A percentile compares a stretch with the other conserved stretches of the same genome.
These are phyloP conservation scores for Thymus mandschuricus DNA, from an alignment of 257 asterid species.

Conservation along the genomic window DNA sequence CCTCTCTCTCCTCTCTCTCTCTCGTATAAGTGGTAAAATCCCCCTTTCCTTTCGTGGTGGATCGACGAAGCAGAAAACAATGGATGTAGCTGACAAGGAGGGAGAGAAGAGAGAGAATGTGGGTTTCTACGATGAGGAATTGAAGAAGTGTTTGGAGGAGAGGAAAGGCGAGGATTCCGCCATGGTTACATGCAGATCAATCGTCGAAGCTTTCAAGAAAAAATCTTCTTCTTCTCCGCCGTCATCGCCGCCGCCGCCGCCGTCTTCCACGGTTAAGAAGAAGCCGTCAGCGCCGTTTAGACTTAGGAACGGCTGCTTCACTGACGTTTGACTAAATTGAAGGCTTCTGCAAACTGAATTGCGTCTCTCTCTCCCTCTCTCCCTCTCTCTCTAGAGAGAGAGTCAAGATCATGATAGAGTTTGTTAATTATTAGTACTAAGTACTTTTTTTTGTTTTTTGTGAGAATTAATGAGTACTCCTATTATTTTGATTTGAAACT, in stretches of 20 bases:
- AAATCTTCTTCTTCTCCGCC: constrained; percentile 13
- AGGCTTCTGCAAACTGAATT: neutral
- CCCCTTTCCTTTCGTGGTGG: neutral
- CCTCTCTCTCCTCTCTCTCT: neutral
- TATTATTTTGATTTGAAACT: neutral
- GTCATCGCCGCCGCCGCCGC: neutral
- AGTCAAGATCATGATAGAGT: neutral
- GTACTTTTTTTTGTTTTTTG: neutral
- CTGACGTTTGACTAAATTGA: constrained; percentile 33
- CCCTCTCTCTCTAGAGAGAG: neutral
- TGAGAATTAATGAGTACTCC: no score
- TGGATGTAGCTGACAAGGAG: constrained; percentile 12
- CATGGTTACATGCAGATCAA: constrained; percentile 39
- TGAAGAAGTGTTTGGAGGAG: constrained; percentile 47
- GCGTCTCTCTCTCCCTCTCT: neutral
- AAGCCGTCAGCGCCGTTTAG: constrained; percentile 30
- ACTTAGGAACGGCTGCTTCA: constrained; percentile 32
- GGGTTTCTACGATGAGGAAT: constrained; percentile 31
- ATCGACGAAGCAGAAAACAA: neutral
- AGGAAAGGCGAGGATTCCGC: constrained; percentile 39
- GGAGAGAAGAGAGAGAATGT: constrained; percentile 32
- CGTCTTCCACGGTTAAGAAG: constrained; percentile 14
- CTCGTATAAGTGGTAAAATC: neutral
- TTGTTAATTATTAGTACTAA: neutral
- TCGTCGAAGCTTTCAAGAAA: constrained; percentile 38